Conservation (phyloP, 352 stramenopile species). For the Phytophthora pini region DNA sequence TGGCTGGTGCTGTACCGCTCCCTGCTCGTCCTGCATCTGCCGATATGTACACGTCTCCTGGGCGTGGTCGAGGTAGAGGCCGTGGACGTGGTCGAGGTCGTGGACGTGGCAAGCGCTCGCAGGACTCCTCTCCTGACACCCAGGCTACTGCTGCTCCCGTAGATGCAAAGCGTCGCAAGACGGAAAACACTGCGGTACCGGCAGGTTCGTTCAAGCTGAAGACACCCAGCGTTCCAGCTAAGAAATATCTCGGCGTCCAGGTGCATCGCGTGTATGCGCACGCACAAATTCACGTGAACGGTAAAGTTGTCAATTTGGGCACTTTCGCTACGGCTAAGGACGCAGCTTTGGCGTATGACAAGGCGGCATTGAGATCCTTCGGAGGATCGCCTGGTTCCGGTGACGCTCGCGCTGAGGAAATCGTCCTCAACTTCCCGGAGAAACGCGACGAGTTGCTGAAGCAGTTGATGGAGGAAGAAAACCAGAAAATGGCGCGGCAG, state of each 20-base stretch:
- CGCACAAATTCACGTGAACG: conserved; percentile 82
- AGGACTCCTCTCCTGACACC: conserved; percentile 39
- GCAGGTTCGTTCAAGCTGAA: conserved; percentile 37
- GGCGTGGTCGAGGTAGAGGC: conserved; percentile 42
- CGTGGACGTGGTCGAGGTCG: conserved; percentile 57
- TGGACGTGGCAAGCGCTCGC: conserved; percentile 62
- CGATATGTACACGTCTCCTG: conserved; percentile 25
- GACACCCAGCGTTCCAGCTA: conserved; percentile 20
- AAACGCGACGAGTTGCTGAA: conserved; percentile 61
- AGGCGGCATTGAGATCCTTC: conserved; percentile 80
- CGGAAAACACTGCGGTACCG: conserved; percentile 17
- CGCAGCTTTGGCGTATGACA: conserved; percentile 83
- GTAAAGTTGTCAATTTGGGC: conserved; percentile 78
- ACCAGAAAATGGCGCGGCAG: conserved; percentile 51
- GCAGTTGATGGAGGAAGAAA: conserved; percentile 70
- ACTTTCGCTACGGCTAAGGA: conserved; percentile 75
- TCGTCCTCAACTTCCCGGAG: conserved; percentile 82
- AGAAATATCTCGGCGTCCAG: conserved; percentile 78
- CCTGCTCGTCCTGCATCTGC: conserved; percentile 5
- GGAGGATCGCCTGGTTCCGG: conserved; percentile 51
- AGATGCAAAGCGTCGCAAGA: conserved; percentile 47
- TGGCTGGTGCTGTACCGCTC: conserved; percentile 1
- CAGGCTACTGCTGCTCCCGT: conserved; percentile 9
- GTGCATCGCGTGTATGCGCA: conserved; percentile 78
- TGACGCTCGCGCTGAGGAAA: conserved; percentile 49